Conservation (phyloP, 163 green algal species). For the Scenedesmus sp. region DNA sequence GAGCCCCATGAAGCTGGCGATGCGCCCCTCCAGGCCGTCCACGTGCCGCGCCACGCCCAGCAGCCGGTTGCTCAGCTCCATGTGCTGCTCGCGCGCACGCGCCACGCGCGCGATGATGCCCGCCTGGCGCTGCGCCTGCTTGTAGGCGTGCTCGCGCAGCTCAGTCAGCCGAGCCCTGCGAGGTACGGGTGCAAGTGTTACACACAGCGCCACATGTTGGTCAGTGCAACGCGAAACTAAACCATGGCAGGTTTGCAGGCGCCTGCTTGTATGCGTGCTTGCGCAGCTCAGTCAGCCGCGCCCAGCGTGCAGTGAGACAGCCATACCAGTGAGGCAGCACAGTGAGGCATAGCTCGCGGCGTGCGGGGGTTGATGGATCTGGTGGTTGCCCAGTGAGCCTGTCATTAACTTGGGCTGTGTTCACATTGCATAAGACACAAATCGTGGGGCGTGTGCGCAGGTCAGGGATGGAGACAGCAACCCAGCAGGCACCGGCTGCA, state of each 20-base stretch:
- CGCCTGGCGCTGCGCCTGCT: slow-evolving; percentile 57
- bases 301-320: neutral
- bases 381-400: too few relatives aligned
- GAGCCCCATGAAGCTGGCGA: slow-evolving; percentile 70
- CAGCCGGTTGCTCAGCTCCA: slow-evolving; percentile 71
- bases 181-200: neutral
- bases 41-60: slow-evolving; percentile 70
- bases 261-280: slow-evolving; percentile 54
- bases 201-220: neutral
- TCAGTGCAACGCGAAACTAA: neutral
- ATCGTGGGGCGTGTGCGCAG: too few relatives aligned
- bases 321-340: too few relatives aligned
- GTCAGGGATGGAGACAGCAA: too few relatives aligned
- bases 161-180: neutral
- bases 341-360: too few relatives aligned
- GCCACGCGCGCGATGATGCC: slow-evolving; percentile 45
- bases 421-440: too few relatives aligned
- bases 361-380: too few relatives aligned
- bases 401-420: too few relatives aligned
- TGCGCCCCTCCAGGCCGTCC: slow-evolving; percentile 79
- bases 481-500: too few relatives aligned
- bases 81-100: slow-evolving; percentile 67
- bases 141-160: slow-evolving; percentile 46
- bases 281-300: slow-evolving; percentile 14
- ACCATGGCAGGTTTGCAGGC: neutral